Base-by-base conservation (phyloP, 495 filamentous ascomycete species). In the Annulohypoxylon bovei region DNA sequence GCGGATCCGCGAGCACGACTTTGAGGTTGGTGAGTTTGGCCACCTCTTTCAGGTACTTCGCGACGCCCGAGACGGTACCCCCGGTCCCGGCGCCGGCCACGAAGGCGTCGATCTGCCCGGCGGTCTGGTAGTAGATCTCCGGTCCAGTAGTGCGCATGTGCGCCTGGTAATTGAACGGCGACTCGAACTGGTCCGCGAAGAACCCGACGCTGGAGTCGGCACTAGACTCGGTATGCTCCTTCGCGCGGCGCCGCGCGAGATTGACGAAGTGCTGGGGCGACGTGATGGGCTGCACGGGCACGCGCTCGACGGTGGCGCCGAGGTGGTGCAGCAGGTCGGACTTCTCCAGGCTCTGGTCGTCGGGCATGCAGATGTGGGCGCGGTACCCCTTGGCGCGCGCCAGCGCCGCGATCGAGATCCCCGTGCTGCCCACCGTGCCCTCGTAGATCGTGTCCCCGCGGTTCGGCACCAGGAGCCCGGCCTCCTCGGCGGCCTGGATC, bases 161-260 rank as follows among this genome's bases (percentile, higher is more conserved):
- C 2, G 96, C 94, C 37, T 84, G 79, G 86, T 88, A 97, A 80
- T 99, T 99, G 8, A 91, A 90, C 46, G 84, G 80, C 56, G 90
- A 95, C 79, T 99, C 95, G 79, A 99, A 99, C 76, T 99, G 95
- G 76, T 99, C 92, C 0, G 94, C 94, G 79, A 99, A 99, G 79
- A 95, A 95, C 12, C 95, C 95, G 20, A 80, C 76, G 75, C 81
- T 82, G 8, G 65, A 73, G 56, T 82, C 82, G 16, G 81, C 80
- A 7, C 67, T 60, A 5, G 75, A 76, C 0, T 75, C 74, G 0
- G 89, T 84, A 75, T 97, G 95, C 49, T 91, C 86, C 39, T 77
- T 75, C 0, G 95, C 94, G 42, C 92, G 88, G 22, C 81, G 81
- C n/a, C 94, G 88, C 6, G 95, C 96, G 1, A 92, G 83, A 80